These are phyloP conservation scores for Neurospora terricola DNA, from an alignment of 495 filamentous ascomycete genomes.

Conservation along the genomic window DNA sequence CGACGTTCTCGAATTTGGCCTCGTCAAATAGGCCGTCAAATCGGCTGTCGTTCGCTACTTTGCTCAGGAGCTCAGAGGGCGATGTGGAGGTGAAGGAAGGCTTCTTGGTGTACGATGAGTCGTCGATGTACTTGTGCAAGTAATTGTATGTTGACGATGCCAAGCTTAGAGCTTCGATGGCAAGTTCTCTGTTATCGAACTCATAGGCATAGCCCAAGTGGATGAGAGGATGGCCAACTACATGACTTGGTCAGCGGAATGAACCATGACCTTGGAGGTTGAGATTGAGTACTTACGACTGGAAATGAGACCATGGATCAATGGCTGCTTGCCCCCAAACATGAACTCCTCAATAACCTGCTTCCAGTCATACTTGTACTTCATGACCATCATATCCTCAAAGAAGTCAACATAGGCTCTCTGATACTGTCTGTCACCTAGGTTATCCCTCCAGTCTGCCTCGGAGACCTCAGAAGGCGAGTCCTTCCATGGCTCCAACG, in stretches of 20 bases:
- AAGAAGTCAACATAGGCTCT: conserved; percentile 87
- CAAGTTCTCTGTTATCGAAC: conserved; percentile 65
- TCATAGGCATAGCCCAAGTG: conserved; percentile 86
- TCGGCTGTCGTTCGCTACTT: conserved; percentile 41
- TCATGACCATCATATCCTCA: conserved; percentile 70
- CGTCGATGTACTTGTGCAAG: conserved; percentile 70
- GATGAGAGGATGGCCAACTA: conserved; percentile 81
- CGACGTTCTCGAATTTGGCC: conserved; percentile 53
- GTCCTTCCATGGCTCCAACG: conserved; percentile 72
- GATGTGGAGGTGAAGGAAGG: conserved; percentile 43
- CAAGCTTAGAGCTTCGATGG: conserved; percentile 72
- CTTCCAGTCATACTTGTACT: conserved; percentile 75
- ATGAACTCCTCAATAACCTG: conserved; percentile 64
- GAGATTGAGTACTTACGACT: conserved; percentile 51
- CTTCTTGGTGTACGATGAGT: conserved; percentile 53
- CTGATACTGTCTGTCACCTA: conserved; percentile 73
- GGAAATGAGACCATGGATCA: conserved; percentile 66
- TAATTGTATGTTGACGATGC: conserved; percentile 60
- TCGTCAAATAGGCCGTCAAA: conserved; percentile 52
- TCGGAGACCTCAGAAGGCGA: conserved; percentile 72
- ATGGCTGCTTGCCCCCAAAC: conserved; percentile 61
- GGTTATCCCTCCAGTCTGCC: conserved; percentile 76
- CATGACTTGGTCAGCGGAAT: conserved; percentile 2
- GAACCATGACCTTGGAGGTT: not conserved
- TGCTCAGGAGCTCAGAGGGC: conserved; percentile 55